These are phyloP conservation scores for Hypoxylon sp. DNA, from an alignment of 2,329 filamentous ascomycete genomes.

Conservation along the genomic window DNA sequence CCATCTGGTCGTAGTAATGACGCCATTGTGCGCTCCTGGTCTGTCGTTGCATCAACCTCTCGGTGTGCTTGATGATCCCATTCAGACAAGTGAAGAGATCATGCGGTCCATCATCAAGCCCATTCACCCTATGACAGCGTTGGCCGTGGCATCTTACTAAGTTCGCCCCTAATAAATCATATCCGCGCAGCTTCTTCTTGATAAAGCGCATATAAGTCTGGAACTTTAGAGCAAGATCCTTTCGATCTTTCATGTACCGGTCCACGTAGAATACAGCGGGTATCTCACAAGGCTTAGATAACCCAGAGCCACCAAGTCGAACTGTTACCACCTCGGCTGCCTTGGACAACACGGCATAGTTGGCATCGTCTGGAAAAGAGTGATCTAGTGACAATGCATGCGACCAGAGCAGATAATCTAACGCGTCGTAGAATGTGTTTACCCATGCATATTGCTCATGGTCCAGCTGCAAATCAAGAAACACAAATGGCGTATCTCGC, in stretches of 20 bases:
- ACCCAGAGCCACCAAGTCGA: slow-evolving; percentile 59
- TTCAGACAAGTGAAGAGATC: slow-evolving; percentile 46
- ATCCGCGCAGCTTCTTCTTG: slow-evolving; percentile 45
- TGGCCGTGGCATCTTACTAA: slow-evolving; percentile 45
- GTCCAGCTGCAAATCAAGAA: slow-evolving; percentile 59
- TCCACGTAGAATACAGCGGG: slow-evolving; percentile 67
- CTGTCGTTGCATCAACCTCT: slow-evolving; percentile 45
- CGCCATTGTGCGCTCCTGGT: slow-evolving; percentile 50
- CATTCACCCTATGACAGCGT: slow-evolving; percentile 42
- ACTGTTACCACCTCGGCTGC: slow-evolving; percentile 66
- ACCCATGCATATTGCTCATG: slow-evolving; percentile 56
- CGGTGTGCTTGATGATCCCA: slow-evolving; percentile 44
- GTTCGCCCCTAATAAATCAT: slow-evolving; percentile 39
- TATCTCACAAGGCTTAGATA: slow-evolving; percentile 62
- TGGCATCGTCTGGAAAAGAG: slow-evolving; percentile 53
- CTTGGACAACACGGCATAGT: slow-evolving; percentile 60
- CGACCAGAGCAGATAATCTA: slow-evolving; percentile 64
- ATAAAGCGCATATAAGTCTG: slow-evolving; percentile 52
- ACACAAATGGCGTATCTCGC: slow-evolving; percentile 56
- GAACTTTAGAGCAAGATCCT: slow-evolving; percentile 62
- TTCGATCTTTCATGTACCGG: slow-evolving; percentile 62
- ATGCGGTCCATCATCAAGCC: slow-evolving; percentile 42
- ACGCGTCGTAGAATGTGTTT: slow-evolving; percentile 61
- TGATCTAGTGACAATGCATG: slow-evolving; percentile 57
- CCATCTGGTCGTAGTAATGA: slow-evolving; percentile 42